phyloP scores from a whole-genome alignment of 768 basidiomycete species.

The Sporobolomyces roseus region DNA sequence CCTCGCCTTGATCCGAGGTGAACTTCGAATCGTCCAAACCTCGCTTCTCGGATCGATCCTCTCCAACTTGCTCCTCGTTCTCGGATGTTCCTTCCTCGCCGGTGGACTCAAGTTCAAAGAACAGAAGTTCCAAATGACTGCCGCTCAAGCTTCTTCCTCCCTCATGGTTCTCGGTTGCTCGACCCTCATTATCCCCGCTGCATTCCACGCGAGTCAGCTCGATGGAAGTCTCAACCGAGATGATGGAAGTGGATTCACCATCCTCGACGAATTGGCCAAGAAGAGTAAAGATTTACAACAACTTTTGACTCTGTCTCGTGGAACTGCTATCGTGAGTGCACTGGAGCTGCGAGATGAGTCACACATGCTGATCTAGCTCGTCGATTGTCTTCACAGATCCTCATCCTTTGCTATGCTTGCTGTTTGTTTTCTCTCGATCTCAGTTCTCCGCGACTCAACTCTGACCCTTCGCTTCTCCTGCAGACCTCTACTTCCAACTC shows the following conservation, averaged over 20 bases:
- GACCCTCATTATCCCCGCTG: slow-evolving; percentile 86
- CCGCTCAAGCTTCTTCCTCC: slow-evolving; percentile 70
- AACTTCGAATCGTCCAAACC: slow-evolving; percentile 86
- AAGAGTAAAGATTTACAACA: slow-evolving; percentile 46
- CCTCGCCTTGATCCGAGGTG: slow-evolving; percentile 71
- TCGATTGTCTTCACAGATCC: slow-evolving; percentile 39
- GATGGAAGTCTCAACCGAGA: slow-evolving; percentile 11
- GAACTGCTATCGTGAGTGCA: slow-evolving; percentile 62
- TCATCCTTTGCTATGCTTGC: slow-evolving; percentile 65
- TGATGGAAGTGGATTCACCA: slow-evolving; percentile 19
- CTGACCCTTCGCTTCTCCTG: background rate
- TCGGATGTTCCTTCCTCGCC: slow-evolving; percentile 86
- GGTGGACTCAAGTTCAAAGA: slow-evolving; percentile 66
- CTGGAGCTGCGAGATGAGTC: background rate
- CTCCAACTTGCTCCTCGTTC: slow-evolving; percentile 81
- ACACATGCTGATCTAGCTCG: background rate
- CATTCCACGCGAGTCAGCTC: slow-evolving; percentile 55
- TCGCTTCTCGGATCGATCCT: slow-evolving; percentile 88
- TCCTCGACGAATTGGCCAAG: slow-evolving; percentile 49
- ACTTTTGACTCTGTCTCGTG: slow-evolving; percentile 69
- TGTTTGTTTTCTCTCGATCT: slow-evolving; percentile 39
- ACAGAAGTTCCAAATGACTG: slow-evolving; percentile 72
- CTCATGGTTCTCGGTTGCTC: slow-evolving; percentile 68
- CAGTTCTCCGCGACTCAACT: too few species aligned
- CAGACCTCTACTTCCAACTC: slow-evolving; percentile 76